Conservation (phyloP, 192 early-diverging fungal genomes). For the Mortierella alpina region DNA sequence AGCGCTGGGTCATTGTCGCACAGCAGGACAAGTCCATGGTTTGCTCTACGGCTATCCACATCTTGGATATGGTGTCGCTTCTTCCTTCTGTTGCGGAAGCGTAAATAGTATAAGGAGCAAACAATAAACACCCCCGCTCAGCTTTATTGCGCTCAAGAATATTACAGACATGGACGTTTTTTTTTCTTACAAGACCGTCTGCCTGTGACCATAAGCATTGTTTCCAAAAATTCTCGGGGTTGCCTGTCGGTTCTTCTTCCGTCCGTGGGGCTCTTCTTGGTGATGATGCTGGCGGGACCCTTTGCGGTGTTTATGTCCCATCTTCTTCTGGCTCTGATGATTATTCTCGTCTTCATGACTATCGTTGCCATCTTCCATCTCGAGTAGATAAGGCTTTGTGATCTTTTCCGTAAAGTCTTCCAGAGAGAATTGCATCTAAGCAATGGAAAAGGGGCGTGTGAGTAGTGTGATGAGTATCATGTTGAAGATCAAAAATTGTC, state of each 20-base stretch:
- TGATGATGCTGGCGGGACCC: not conserved
- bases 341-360: not conserved
- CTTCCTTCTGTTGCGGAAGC: not conserved
- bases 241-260: too few relatives aligned
- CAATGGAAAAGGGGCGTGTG: not conserved
- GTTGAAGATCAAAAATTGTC: not conserved
- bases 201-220: too few relatives aligned
- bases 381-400: conserved; percentile 55
- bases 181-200: too few relatives aligned
- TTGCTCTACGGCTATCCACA: conserved; percentile 9
- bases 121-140: not conserved
- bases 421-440: conserved; percentile 58
- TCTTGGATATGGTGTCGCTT: conserved; percentile 17
- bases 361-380: conserved; percentile 3
- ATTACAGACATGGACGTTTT: too few relatives aligned
- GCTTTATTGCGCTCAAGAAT: not conserved
- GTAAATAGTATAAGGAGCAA: not conserved
- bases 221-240: too few relatives aligned
- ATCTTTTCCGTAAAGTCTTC: conserved; percentile 53
- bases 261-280: not conserved
- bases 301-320: not conserved
- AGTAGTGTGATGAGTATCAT: not conserved
- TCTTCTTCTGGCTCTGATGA: not conserved
- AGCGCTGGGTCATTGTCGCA: conserved; percentile 14
- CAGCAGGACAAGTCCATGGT: conserved; percentile 7